Percentiles rank a stretch among this genome's conserved stretches.
These are phyloP conservation scores for Skeletonema marinoi DNA, from an alignment of 108 stramenopile genomes.

Conservation along the genomic window DNA sequence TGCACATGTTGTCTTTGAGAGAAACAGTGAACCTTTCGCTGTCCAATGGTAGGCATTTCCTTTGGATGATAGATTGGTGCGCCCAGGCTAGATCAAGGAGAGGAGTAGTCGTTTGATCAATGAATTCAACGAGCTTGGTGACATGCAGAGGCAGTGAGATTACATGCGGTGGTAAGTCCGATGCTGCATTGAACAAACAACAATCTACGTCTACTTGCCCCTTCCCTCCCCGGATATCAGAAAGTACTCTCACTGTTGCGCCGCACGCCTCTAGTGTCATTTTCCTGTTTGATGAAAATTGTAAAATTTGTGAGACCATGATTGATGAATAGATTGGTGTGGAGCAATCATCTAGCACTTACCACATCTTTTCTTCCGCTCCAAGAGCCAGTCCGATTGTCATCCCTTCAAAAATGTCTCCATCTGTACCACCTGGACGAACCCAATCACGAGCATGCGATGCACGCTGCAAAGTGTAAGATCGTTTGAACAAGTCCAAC, in stretches of 20 bases:
- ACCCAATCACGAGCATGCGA: conserved; percentile 37
- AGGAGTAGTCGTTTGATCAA: conserved; percentile 16
- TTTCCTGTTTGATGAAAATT: conserved; percentile 15
- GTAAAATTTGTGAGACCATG: background rate
- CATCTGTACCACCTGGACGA: conserved; percentile 30
- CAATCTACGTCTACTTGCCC: conserved; percentile 22
- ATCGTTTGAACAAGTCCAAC: conserved; percentile 28
- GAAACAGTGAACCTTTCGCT: background rate
- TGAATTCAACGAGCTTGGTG: conserved; percentile 21
- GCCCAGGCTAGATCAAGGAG: conserved; percentile 44
- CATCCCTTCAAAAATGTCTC: conserved; percentile 37
- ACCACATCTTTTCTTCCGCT: conserved; percentile 25
- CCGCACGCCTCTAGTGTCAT: conserved; percentile 25
- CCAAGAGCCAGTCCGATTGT: conserved; percentile 38
- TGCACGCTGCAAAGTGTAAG: conserved; percentile 32
- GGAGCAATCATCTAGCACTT: background rate
- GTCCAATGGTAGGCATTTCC: conserved; percentile 29
- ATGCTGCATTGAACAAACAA: conserved; percentile 26
- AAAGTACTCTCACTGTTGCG: conserved; percentile 19
- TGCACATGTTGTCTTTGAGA: conserved; percentile 6
- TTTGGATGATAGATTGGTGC: conserved; percentile 45
- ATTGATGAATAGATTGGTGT: background rate
- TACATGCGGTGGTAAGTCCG: conserved; percentile 29
- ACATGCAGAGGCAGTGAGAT: conserved; percentile 31
- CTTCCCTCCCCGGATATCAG: conserved; percentile 10